A percentile compares a stretch with the other conserved stretches of the same genome.
These are phyloP conservation scores for Exophiala viscosa DNA, from an alignment of 2,329 filamentous ascomycete species.

Conservation along the genomic window DNA sequence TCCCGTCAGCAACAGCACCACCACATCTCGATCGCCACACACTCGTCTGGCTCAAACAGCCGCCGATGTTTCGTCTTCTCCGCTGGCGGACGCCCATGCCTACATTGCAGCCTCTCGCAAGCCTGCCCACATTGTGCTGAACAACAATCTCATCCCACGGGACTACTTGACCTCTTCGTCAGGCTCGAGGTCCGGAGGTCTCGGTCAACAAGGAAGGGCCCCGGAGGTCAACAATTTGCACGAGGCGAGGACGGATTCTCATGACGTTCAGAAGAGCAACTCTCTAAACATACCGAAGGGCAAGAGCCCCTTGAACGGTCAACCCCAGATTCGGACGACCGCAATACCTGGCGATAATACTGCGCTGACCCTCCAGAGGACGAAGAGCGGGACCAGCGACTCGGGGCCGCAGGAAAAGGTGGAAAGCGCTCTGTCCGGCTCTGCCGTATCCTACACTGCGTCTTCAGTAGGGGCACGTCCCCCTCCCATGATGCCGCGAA, in stretches of 20 bases:
- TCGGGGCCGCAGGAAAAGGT: constrained; percentile 2
- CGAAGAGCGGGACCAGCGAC: background rate
- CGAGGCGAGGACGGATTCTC: constrained; percentile 4
- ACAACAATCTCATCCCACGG: constrained; percentile 34
- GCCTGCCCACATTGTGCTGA: constrained; percentile 15
- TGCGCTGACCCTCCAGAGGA: background rate
- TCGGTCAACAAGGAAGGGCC: constrained; percentile 1
- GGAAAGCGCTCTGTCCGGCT: constrained; percentile 7
- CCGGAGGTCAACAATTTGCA: constrained; percentile 1
- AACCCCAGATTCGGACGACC: background rate
- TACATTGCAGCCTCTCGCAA: constrained; percentile 12
- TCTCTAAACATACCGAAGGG: constrained; percentile 6
- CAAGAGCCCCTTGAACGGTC: constrained; percentile 3
- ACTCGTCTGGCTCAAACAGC: constrained; percentile 19
- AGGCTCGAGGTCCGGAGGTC: constrained; percentile 22
- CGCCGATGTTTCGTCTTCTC: constrained; percentile 22
- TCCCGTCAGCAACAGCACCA: constrained; percentile 13
- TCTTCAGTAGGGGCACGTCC: constrained; percentile 3
- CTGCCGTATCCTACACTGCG: constrained; percentile 16
- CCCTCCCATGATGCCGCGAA: constrained; percentile 55
- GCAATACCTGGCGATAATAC: background rate
- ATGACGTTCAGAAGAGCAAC: constrained; percentile 8
- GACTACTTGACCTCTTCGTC: constrained; percentile 33
- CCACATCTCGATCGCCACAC: constrained; percentile 18
- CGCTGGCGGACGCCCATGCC: constrained; percentile 18